phyloP scores from a whole-genome alignment of 176 grass and related monocot genomes.

The Stipa capillata region DNA sequence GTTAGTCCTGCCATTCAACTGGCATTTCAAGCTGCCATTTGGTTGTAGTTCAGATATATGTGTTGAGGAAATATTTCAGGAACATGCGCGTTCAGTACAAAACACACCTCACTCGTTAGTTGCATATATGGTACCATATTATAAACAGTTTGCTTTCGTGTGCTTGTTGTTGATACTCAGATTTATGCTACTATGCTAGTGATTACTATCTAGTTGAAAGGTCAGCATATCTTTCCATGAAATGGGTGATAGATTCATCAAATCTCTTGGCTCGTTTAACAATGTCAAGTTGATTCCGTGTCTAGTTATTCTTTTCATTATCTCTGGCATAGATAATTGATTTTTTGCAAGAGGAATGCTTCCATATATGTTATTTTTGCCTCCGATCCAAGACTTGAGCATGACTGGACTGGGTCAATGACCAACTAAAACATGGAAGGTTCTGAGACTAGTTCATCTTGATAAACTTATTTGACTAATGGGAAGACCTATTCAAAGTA shows the following conservation, averaged over 20 bases:
- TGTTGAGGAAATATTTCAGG: neutral
- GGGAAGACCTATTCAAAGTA: conserved; percentile 6
- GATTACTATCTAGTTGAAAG: neutral
- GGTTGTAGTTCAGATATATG: neutral
- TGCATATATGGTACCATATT: neutral
- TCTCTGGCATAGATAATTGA: neutral
- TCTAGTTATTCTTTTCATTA: neutral
- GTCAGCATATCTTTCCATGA: neutral
- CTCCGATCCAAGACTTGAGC: neutral
- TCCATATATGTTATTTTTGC: conserved; percentile 16
- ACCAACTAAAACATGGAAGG: conserved; percentile 6
- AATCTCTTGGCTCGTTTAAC: conserved; percentile 1
- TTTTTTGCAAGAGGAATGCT: neutral
- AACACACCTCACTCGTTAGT: neutral
- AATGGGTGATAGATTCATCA: neutral
- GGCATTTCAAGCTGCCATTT: neutral
- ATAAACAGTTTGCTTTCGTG: neutral
- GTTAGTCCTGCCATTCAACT: neutral
- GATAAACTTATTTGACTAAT: neutral
- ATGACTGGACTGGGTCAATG: neutral
- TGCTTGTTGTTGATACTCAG: neutral
- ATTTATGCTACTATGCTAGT: neutral
- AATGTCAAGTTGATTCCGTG: conserved; percentile 3
- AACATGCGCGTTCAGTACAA: no score
- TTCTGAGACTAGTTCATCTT: conserved; percentile 1